Conservation (phyloP, 352 stramenopile genomes). For the Phytophthora sp. region DNA sequence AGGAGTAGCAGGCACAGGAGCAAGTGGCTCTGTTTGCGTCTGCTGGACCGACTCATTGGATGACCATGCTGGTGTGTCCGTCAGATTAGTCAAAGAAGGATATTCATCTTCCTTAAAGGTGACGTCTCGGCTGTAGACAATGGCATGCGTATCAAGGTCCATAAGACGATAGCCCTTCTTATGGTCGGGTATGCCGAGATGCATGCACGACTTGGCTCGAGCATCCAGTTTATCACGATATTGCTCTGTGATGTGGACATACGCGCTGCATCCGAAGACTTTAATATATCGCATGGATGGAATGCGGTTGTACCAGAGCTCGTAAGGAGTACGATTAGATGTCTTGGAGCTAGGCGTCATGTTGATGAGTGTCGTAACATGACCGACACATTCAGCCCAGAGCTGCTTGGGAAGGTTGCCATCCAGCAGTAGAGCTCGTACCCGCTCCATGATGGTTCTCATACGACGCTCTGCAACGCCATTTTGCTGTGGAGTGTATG, state of each 20-base stretch:
- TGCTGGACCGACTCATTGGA: background rate
- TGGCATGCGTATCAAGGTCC: background rate
- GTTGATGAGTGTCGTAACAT: slow-evolving; percentile 18
- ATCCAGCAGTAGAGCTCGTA: background rate
- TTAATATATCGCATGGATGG: slow-evolving; percentile 1
- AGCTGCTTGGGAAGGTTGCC: background rate
- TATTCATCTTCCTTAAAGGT: background rate
- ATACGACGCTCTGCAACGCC: slow-evolving; percentile 13
- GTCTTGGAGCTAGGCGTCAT: background rate
- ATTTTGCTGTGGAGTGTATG: slow-evolving; percentile 19
- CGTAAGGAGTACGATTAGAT: background rate
- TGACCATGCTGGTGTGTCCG: background rate
- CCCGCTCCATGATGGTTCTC: slow-evolving; percentile 14
- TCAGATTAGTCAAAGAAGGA: background rate
- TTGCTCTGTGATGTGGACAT: background rate
- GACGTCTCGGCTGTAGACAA: slow-evolving; percentile 17
- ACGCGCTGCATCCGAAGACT: background rate
- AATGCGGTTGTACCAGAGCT: slow-evolving; percentile 3
- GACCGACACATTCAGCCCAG: slow-evolving; percentile 2
- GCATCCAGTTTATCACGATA: slow-evolving; percentile 8
- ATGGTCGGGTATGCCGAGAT: background rate
- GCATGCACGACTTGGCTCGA: background rate
- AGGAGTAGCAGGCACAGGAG: background rate
- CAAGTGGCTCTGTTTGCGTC: background rate
- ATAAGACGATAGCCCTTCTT: slow-evolving; percentile 5